Base-by-base conservation (phyloP, 805 yeast genomes). In the Candida ortonii region DNA sequence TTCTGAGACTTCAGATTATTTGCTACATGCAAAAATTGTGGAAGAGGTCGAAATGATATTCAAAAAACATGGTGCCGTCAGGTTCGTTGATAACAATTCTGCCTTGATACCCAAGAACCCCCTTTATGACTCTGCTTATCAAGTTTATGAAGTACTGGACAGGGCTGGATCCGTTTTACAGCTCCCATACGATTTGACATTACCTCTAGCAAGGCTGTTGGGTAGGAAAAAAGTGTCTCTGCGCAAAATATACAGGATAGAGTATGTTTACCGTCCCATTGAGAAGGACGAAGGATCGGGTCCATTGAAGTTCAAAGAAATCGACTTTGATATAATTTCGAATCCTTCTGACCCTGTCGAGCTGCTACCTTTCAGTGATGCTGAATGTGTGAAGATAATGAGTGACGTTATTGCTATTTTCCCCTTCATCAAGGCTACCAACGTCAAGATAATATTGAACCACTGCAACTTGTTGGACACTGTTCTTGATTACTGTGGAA, bases 111-210 rank as follows among this genome's bases (percentile, higher is more conserved):
- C 97, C 0, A 82, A 80, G 44, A 80, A 85, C 1, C 82, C 93
- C 1, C 70, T 81, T 2, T 80, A 83, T 52, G 73, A 71, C 41
- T 61, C 80, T 2, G 67, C 74, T 15, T 83, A 78, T 33, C 71
- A 73, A 30, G 80, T 85, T 0, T 87, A 83, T 47, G 93, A 89
- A 49, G 73, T 93, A 1, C 61, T 93, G 34, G 97, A 90, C 52
- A 70, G 76, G 33, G 80, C 86, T 19, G 99, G 99, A 0, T 77
- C 88, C 0, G 90, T 93, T 3, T 63, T 93, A 21, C 95, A 89
- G 46, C 62, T 93, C 21, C 95, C 96, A 3, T 88, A 84, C 53
- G 98, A 93, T 55, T 67, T 89, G 42, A 84, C 95, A 0, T 64
- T 89, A 21, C 97, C 99, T 0, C 75, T 84, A 66, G 98, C 98